Percentiles rank a stretch among this genome's conserved stretches.
Evolutionary conservation across 805 yeast genomes (phyloP).

Genomic region (Monosporozyma unispora): DNA sequence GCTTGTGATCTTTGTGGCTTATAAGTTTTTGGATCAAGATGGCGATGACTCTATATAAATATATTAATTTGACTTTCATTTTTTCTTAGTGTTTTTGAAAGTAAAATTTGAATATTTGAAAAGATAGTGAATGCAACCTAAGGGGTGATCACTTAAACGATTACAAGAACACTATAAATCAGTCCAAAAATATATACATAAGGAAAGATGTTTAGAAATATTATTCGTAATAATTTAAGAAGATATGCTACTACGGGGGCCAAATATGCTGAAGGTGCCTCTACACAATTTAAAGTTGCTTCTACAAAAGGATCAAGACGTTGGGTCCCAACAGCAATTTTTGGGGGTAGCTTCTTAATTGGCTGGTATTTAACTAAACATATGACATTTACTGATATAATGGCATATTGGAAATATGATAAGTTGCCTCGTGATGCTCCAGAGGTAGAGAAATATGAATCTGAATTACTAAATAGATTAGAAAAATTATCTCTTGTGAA

Average conservation of each 20-base stretch:
- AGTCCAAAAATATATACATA: neutral
- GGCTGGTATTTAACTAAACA: constrained; percentile 30
- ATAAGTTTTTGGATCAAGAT: too few relatives aligned
- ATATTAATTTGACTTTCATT: neutral
- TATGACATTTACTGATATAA: constrained; percentile 28
- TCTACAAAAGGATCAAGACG: constrained; percentile 1
- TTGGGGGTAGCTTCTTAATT: constrained; percentile 23
- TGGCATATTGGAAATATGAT: constrained; percentile 30
- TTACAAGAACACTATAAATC: neutral
- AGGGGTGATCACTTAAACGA: neutral
- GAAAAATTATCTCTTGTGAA: constrained; percentile 43
- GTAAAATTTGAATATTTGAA: neutral
- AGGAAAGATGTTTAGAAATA: constrained; percentile 1
- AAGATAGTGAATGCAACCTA: neutral
- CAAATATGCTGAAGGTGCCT: neutral
- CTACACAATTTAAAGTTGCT: neutral
- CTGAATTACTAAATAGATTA: constrained; percentile 38
- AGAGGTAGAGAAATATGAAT: constrained; percentile 24
- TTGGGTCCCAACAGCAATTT: constrained; percentile 23
- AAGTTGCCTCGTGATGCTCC: constrained; percentile 23
- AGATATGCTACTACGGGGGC: neutral
- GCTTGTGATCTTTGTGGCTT: too few relatives aligned
- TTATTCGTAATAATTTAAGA: neutral
- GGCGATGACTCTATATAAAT: neutral
- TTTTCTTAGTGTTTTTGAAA: neutral